Conservation (phyloP, 495 filamentous ascomycete species). For the Xylaria acuta region DNA sequence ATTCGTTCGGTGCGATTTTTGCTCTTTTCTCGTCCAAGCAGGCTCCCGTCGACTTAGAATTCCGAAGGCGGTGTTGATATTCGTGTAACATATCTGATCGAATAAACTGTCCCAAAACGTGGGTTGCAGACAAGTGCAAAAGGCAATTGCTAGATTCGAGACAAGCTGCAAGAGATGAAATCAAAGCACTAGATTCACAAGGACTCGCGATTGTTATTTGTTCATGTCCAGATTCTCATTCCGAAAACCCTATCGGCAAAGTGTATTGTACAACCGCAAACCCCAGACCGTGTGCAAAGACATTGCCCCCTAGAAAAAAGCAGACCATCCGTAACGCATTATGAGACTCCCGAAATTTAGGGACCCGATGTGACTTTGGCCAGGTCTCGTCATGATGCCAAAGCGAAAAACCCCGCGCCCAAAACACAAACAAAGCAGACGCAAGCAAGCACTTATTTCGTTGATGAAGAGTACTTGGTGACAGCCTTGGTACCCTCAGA, state of each 20-base stretch:
- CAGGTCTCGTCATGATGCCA: conserved; percentile 66
- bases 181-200: background rate
- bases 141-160: too few species aligned
- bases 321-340: conserved; percentile 92
- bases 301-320: conserved; percentile 72
- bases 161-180: too few species aligned
- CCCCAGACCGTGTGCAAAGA: conserved; percentile 71
- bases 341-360: conserved; percentile 73
- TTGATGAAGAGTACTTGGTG: conserved; percentile 99
- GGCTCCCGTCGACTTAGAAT: too few species aligned
- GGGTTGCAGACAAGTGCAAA: background rate
- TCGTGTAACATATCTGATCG: too few species aligned
- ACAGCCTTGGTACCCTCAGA: conserved; percentile 99
- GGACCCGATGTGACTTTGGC: conserved; percentile 60
- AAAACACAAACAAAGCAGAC: conserved; percentile 51
- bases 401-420: conserved; percentile 62
- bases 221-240: conserved; percentile 70
- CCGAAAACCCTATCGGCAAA: conserved; percentile 66
- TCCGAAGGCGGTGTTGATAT: too few species aligned
- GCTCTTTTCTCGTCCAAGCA: too few species aligned
- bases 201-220: conserved; percentile 31
- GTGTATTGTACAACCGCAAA: conserved; percentile 81
- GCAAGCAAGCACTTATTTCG: conserved; percentile 80
- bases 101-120: background rate
- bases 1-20: too few species aligned